Evolutionary conservation across 2,329 filamentous ascomycete species (phyloP).

Genomic region (Fusarium sacchari): DNA sequence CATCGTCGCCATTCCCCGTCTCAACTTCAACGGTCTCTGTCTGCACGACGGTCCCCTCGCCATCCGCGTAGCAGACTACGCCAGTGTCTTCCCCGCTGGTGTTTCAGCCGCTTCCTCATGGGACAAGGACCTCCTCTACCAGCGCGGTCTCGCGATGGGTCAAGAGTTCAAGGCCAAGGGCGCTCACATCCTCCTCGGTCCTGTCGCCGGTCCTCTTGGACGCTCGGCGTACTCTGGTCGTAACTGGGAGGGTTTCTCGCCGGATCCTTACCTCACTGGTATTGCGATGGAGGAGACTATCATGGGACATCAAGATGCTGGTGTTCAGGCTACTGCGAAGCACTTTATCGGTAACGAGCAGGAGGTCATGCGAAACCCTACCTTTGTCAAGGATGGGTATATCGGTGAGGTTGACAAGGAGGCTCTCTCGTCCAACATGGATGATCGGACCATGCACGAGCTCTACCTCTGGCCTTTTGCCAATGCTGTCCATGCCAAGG

Average conservation of each 20-base stretch:
- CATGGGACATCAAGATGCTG: constrained; percentile 48
- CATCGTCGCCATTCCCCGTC: constrained; percentile 51
- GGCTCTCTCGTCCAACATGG: constrained; percentile 58
- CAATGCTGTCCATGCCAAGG: constrained; percentile 47
- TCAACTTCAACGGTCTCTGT: constrained; percentile 56
- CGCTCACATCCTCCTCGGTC: constrained; percentile 71
- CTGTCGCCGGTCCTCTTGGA: constrained; percentile 54
- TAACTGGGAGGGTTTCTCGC: constrained; percentile 72
- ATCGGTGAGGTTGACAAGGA: constrained; percentile 41
- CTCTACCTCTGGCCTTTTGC: constrained; percentile 51
- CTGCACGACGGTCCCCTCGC: constrained; percentile 51
- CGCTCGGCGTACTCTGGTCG: constrained; percentile 61
- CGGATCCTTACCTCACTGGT: constrained; percentile 75
- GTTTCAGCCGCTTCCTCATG: constrained; percentile 71
- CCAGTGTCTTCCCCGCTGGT: constrained; percentile 61
- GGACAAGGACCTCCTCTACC: constrained; percentile 76
- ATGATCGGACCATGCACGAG: constrained; percentile 70
- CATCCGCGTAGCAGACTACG: constrained; percentile 53
- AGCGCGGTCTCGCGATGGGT: constrained; percentile 63
- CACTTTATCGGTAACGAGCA: constrained; percentile 53
- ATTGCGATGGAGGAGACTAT: constrained; percentile 54
- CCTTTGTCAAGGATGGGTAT: constrained; percentile 39
- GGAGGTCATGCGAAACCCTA: constrained; percentile 47
- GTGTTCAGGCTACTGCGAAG: constrained; percentile 53
- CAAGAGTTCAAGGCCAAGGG: constrained; percentile 77